Percentiles rank a stretch among this genome's conserved stretches.
Conservation (phyloP, 2,329 filamentous ascomycete species). For the Ilyonectria sp. region DNA sequence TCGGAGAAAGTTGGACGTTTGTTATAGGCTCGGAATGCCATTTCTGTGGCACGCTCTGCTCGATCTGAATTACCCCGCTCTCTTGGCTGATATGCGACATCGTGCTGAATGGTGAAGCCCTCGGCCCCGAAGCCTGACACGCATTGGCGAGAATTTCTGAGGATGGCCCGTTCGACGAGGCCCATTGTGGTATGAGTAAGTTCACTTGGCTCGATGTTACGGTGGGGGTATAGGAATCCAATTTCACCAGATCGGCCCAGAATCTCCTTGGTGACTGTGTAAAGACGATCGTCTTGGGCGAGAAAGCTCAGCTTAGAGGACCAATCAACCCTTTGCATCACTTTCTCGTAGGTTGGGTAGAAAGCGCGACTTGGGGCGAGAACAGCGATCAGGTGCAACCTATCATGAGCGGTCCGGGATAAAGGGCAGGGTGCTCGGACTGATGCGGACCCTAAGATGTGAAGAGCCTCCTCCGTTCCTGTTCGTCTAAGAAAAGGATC, state of each 20-base stretch:
- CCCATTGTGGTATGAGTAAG: neutral
- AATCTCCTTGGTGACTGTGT: conserved; percentile 16
- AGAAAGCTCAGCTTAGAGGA: conserved; percentile 53
- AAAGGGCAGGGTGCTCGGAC: conserved; percentile 53
- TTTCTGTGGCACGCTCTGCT: conserved; percentile 1
- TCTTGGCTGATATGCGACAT: conserved; percentile 31
- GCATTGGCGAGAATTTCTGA: conserved; percentile 24
- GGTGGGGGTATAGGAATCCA: conserved; percentile 30
- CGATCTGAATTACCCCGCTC: neutral
- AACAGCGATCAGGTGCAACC: neutral
- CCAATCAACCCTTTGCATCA: conserved; percentile 67
- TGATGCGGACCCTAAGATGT: conserved; percentile 63
- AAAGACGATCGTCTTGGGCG: conserved; percentile 63
- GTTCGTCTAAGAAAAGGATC: conserved; percentile 65
- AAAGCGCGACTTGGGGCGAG: conserved; percentile 54
- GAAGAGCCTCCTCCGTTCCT: conserved; percentile 69
- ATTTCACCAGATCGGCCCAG: conserved; percentile 9
- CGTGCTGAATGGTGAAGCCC: conserved; percentile 23
- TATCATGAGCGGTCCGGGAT: neutral
- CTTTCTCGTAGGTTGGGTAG: conserved; percentile 57
- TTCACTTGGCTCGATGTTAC: rapidly evolving
- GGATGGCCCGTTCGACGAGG: conserved; percentile 35
- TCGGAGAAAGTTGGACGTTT: neutral
- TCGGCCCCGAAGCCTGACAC: conserved; percentile 43
- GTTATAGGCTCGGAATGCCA: conserved; percentile 9